A percentile compares a stretch with the other conserved stretches of the same genome.
Conservation (phyloP, 2,329 filamentous ascomycete species). For the Aquanectria penicillioides region DNA sequence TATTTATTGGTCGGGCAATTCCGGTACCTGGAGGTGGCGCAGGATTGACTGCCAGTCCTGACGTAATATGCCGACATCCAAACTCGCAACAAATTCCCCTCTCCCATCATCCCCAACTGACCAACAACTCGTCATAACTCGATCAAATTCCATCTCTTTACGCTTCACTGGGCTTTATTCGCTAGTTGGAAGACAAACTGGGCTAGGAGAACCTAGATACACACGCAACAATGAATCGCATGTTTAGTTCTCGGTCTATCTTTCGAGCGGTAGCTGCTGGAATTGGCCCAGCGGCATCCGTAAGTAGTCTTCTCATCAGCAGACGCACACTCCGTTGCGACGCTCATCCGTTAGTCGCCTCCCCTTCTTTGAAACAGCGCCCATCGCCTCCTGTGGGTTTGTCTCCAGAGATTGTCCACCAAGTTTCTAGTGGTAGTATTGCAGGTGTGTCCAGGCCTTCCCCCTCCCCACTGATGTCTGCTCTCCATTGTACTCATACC, state of each 20-base stretch:
- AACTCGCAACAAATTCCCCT: too few species aligned
- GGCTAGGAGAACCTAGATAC: background rate
- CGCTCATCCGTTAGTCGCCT: slow-evolving; percentile 35
- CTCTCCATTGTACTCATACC: background rate
- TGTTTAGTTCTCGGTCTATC: slow-evolving; percentile 32
- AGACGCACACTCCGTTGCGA: slow-evolving; percentile 43
- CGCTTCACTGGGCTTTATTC: too few species aligned
- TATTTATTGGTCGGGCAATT: slow-evolving; percentile 32
- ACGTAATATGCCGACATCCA: slow-evolving; percentile 5
- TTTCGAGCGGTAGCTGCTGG: slow-evolving; percentile 40
- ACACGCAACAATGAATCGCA: slow-evolving; percentile 35
- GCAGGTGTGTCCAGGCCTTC: slow-evolving; percentile 52
- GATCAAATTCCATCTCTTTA: background rate
- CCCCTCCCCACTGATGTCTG: background rate
- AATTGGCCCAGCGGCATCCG: slow-evolving; percentile 42
- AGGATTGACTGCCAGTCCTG: slow-evolving; percentile 31
- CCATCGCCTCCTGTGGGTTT: slow-evolving; percentile 30
- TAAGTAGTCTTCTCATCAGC: slow-evolving; percentile 39
- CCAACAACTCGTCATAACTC: too few species aligned
- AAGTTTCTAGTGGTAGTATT: slow-evolving; percentile 66
- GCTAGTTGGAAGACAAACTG: too few species aligned
- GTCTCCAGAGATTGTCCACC: slow-evolving; percentile 51
- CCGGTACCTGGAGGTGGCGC: slow-evolving; percentile 20
- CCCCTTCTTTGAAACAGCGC: slow-evolving; percentile 24
- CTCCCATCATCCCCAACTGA: too few species aligned